These are phyloP conservation scores for Termitomyces sp. DNA, from an alignment of 768 basidiomycete genomes.

Conservation along the genomic window DNA sequence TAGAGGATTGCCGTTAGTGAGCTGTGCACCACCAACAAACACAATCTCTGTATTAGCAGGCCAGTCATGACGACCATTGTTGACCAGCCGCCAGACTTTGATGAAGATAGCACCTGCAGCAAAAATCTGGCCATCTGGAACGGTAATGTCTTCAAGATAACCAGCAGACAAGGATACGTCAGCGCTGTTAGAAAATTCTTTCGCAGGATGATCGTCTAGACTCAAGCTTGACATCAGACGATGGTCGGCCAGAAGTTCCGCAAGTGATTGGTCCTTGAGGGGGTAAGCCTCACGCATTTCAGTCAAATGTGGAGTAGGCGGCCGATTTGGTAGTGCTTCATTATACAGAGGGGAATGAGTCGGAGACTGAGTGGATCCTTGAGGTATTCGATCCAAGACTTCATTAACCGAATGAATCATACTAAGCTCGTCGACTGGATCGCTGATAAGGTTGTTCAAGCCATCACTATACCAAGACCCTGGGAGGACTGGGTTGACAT, in stretches of 20 bases:
- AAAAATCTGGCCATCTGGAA: slow-evolving; percentile 69
- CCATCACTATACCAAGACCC: slow-evolving; percentile 10
- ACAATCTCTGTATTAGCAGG: slow-evolving; percentile 61
- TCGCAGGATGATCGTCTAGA: background rate
- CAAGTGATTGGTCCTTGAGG: slow-evolving; percentile 21
- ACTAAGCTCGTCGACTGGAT: background rate
- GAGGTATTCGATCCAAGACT: background rate
- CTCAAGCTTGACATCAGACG: slow-evolving; percentile 9
- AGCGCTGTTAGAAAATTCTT: background rate
- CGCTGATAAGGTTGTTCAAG: slow-evolving; percentile 5
- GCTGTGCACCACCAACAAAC: slow-evolving; percentile 66
- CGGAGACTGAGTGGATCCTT: background rate
- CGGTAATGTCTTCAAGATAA: slow-evolving; percentile 64
- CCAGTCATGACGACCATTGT: slow-evolving; percentile 62
- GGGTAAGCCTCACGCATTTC: slow-evolving; percentile 4
- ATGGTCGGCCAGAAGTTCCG: slow-evolving; percentile 19
- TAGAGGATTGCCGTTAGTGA: slow-evolving; percentile 29
- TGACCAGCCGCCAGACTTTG: slow-evolving; percentile 75
- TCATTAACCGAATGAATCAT: background rate
- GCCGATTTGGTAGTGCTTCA: slow-evolving; percentile 24
- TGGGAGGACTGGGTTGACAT: background rate
- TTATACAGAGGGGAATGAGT: slow-evolving; percentile 18
- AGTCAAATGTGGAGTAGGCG: slow-evolving; percentile 8
- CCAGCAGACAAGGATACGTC: slow-evolving; percentile 37
- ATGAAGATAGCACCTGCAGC: slow-evolving; percentile 84